A percentile compares a stretch with the other conserved stretches of the same genome.
Evolutionary conservation across 495 filamentous ascomycete genomes (phyloP).

Genomic region (Aspergillus affinis): DNA sequence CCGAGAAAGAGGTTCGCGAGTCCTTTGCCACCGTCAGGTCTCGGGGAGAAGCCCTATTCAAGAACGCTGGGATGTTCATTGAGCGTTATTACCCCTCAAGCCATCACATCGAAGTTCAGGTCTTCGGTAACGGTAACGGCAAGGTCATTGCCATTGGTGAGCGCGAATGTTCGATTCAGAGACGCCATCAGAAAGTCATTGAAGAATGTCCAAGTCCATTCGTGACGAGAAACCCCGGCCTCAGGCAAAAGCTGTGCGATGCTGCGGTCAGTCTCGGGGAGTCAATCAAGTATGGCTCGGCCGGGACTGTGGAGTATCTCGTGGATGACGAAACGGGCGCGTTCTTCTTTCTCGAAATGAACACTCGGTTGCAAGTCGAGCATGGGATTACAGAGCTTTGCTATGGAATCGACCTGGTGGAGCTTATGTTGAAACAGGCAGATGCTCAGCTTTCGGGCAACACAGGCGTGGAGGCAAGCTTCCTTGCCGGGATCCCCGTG

Average conservation of each 20-base stretch:
- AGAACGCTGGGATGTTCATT: slow-evolving; percentile 47
- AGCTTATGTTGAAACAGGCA: slow-evolving; percentile 54
- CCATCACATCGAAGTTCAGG: slow-evolving; percentile 49
- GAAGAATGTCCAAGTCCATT: slow-evolving; percentile 54
- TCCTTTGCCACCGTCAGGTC: slow-evolving; percentile 37
- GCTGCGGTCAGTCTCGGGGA: slow-evolving; percentile 51
- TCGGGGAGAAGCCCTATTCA: slow-evolving; percentile 41
- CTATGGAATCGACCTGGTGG: slow-evolving; percentile 59
- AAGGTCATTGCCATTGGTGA: slow-evolving; percentile 44
- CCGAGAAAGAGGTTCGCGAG: slow-evolving; percentile 36
- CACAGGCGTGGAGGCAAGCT: slow-evolving; percentile 35
- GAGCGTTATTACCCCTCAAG: slow-evolving; percentile 43
- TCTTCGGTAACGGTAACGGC: slow-evolving; percentile 45
- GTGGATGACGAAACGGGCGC: slow-evolving; percentile 57
- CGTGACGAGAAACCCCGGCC: slow-evolving; percentile 38
- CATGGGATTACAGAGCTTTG: slow-evolving; percentile 64
- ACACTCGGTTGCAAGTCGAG: slow-evolving; percentile 66
- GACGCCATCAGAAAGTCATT: slow-evolving; percentile 58
- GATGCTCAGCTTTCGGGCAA: slow-evolving; percentile 42
- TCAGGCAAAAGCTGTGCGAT: slow-evolving; percentile 49
- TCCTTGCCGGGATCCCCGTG: slow-evolving; percentile 34
- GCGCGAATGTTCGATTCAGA: slow-evolving; percentile 48
- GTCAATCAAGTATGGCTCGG: slow-evolving; percentile 56
- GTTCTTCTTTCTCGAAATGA: slow-evolving; percentile 71
- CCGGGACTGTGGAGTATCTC: slow-evolving; percentile 65